Conservation (phyloP, 73 alveolate species). For the Uronychia setigera region DNA sequence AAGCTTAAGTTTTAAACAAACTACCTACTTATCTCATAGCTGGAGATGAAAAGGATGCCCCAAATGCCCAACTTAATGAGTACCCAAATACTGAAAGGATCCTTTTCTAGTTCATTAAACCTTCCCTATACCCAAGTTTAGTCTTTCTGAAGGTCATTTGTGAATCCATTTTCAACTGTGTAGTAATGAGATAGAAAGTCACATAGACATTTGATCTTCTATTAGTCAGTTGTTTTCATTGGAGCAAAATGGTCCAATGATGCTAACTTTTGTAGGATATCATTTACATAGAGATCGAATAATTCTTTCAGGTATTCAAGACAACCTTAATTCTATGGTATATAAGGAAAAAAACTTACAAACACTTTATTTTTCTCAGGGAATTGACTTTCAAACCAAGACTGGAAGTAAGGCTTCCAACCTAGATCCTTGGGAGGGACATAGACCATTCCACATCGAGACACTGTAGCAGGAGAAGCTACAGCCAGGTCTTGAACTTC, state of each 20-base stretch:
- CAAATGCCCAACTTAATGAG: constrained; percentile 80
- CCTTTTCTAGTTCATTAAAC: constrained; percentile 77
- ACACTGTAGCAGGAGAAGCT: constrained; percentile 91
- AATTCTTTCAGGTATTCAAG: constrained; percentile 40
- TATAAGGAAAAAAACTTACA: background rate
- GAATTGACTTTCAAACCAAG: constrained; percentile 87
- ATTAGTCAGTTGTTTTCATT: constrained; percentile 48
- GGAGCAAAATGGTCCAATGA: constrained; percentile 44
- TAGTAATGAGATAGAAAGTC: constrained; percentile 49
- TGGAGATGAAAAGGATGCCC: constrained; percentile 61
- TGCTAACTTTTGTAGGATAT: constrained; percentile 17
- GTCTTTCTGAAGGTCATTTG: constrained; percentile 40
- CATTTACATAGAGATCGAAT: constrained; percentile 38
- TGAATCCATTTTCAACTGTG: constrained; percentile 23
- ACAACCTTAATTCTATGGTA: constrained; percentile 42
- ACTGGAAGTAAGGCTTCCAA: constrained; percentile 92
- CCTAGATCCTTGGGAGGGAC: constrained; percentile 88
- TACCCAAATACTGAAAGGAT: constrained; percentile 64
- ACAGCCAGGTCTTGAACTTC: constrained; percentile 90
- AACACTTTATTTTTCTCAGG: constrained; percentile 67
- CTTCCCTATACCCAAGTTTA: constrained; percentile 87
- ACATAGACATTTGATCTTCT: constrained; percentile 46
- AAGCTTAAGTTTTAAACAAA: constrained; percentile 69
- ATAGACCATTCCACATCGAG: constrained; percentile 90
- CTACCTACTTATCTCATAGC: constrained; percentile 61